A percentile compares a stretch with the other conserved stretches of the same genome.
Conservation (phyloP, 768 basidiomycete genomes). For the Leucosporidium scottii region DNA sequence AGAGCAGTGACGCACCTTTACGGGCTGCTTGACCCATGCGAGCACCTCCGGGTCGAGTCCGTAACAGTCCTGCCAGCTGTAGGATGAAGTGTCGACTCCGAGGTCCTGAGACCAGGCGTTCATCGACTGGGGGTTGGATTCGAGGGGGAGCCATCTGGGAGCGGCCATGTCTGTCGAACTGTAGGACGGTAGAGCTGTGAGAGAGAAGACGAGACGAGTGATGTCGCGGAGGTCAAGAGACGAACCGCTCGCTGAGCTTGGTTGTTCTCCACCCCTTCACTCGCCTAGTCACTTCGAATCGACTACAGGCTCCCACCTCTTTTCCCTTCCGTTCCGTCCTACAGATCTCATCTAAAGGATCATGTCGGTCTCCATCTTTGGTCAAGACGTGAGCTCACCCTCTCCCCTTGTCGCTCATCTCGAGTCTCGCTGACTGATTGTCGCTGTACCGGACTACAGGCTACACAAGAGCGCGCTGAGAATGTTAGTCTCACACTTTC, state of each 20-base stretch:
- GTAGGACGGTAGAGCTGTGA: too few species aligned
- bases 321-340: too few species aligned
- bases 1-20: constrained; percentile 44
- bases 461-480: constrained; percentile 81
- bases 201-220: too few species aligned
- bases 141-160: constrained; percentile 18
- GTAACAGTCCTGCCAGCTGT: constrained; percentile 23
- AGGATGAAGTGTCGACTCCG: constrained; percentile 22
- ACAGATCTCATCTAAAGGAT: neutral
- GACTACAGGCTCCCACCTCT: too few species aligned
- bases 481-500: constrained; percentile 25
- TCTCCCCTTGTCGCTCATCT: neutral
- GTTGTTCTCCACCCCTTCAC: too few species aligned
- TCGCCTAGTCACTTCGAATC: too few species aligned
- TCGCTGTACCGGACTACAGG: constrained; percentile 2
- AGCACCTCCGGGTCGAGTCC: constrained; percentile 55
- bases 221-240: too few species aligned
- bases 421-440: neutral
- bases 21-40: constrained; percentile 60
- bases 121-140: constrained; percentile 22
- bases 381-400: constrained; percentile 36
- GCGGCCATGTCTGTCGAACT: too few species aligned
- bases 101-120: constrained; percentile 28
- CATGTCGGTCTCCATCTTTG: constrained; percentile 70
- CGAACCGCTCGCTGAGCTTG: too few species aligned